Base-by-base conservation (phyloP, 371 early-diverging fungal genomes). In the Choanephora cucurbitarum region DNA sequence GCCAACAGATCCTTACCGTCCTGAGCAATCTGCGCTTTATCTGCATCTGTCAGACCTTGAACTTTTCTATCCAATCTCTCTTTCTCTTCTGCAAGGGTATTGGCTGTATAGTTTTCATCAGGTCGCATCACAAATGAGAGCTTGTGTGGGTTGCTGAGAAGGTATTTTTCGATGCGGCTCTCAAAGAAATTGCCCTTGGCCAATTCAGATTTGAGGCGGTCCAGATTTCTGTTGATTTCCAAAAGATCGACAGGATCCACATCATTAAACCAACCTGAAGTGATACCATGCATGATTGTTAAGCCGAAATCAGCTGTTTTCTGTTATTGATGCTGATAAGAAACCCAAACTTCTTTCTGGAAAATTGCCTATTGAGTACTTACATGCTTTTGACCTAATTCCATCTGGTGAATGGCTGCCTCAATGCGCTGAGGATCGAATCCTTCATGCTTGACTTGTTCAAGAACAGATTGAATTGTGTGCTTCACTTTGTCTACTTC, bases 291-390 rank as follows among this genome's bases (percentile, higher is more conserved):
- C 84, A 92, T 87, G 18, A 96, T 66, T 5, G 72, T 75, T 70
- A 97, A 77, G 14, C 96, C 96, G 79, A 96, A 97, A 66, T 88
- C 83, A 1, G 93, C 86, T 2, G 88, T 90, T 79, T 93, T 88
- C 89, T 91, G n/a, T n/a, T n/a, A 66, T 22, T 34, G 9, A 24
- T 31, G 5, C n/a, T n/a, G n/a, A n/a, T n/a, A n/a, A n/a, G n/a
- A n/a, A n/a, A n/a, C n/a, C n/a, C n/a, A n/a, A n/a, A n/a, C n/a
- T n/a, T n/a, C n/a, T n/a, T n/a, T n/a, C n/a, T n/a, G n/a, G n/a
- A n/a, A n/a, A n/a, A n/a, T n/a, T n/a, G n/a, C n/a, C n/a, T 3
- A 28, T 7, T 5, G 28, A 28, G 28, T 31, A 44, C 81, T 78
- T 76, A 86, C 90, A 76, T 96, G 95, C 57, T 92, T 91, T 52